These are phyloP conservation scores for Lactuca saligna DNA, from an alignment of 129 eudicot species.

Conservation along the genomic window DNA sequence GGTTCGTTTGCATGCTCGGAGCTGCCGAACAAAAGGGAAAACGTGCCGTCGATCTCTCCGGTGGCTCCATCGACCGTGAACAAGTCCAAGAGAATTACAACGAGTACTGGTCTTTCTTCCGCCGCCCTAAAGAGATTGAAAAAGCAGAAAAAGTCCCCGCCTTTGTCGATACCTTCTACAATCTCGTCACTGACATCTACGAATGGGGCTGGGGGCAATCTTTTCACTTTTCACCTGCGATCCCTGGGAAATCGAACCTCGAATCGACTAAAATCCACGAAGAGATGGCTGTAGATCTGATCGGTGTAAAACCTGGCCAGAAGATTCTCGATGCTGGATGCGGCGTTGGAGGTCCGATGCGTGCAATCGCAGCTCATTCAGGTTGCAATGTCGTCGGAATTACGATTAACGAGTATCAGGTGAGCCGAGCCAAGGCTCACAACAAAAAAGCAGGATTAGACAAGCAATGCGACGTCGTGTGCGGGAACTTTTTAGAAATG, in stretches of 20 bases:
- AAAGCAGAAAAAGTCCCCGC: constrained; percentile 62
- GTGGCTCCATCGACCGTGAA: constrained; percentile 65
- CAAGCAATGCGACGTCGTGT: constrained; percentile 70
- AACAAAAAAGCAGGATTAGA: constrained; percentile 85
- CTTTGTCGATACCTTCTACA: constrained; percentile 78
- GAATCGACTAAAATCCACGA: constrained; percentile 69
- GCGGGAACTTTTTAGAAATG: constrained; percentile 88
- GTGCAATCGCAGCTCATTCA: constrained; percentile 90
- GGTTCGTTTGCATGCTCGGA: constrained; percentile 75
- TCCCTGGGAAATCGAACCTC: constrained; percentile 66
- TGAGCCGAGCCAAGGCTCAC: constrained; percentile 65
- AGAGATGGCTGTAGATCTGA: constrained; percentile 76
- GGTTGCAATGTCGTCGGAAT: constrained; percentile 76
- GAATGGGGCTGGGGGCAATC: constrained; percentile 95
- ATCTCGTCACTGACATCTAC: constrained; percentile 84
- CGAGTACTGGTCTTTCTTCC: constrained; percentile 75
- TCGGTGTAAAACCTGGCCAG: constrained; percentile 59
- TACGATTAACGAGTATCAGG: constrained; percentile 93
- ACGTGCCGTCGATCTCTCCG: constrained; percentile 72
- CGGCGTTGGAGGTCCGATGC: constrained; percentile 99
- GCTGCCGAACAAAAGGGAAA: constrained; percentile 74
- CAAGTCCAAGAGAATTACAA: constrained; percentile 65
- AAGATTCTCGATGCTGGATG: constrained; percentile 84
- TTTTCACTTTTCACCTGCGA: constrained; percentile 73
- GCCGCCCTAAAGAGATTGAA: constrained; percentile 68